Base-by-base conservation (phyloP, 139 green algal species). In the Tetradesmus lagerheimii region DNA sequence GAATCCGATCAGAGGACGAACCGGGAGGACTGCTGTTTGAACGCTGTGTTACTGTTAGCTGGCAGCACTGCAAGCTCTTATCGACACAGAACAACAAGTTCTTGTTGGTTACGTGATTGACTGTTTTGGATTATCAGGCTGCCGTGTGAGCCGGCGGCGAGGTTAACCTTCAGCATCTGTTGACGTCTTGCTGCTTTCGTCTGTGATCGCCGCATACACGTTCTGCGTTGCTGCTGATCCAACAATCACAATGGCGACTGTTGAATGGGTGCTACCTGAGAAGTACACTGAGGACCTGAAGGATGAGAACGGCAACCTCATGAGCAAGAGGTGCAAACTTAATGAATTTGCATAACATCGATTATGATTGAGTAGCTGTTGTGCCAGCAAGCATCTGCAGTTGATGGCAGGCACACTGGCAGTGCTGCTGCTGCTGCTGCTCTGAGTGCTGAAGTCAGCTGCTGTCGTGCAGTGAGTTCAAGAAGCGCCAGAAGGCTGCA, bases 261-360 rank as follows among this genome's bases (percentile, higher is more conserved):
- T 79, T 29, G 82, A 88, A 2, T 93, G 86, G 80, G 86, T 90
- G 47, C 84, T 95, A 45, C 93, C 94, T 41, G 93, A 95, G 50
- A 91, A 93, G 43, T 95, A 92, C 92, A 95, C 76, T 14, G 97
- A 98, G 86, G 96, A 97, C 15, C 89, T 97, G 4, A 92, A 97
- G 57, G 96, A 98, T 86, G 97, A 98, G 92, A 95, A 94, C 79
- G 97, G 97, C 35, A 90, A 95, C 67, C 91, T 91, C 4, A 93
- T 99, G 90, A 98, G 95, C 94, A 99, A 99, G 92, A 99, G 94
- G 97, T 97, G 39, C 34, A 71, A 31, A 71, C 6, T 14, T 2
- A 71, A 57, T 57, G 57, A 5, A 64, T 9, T 71, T 71, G 23
- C 18, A 38, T 0, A 5, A 9, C 18, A 25, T 29, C 64, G 29